These are phyloP conservation scores for Hymenoscyphus occultus DNA, from an alignment of 2,329 filamentous ascomycete genomes.

Conservation along the genomic window DNA sequence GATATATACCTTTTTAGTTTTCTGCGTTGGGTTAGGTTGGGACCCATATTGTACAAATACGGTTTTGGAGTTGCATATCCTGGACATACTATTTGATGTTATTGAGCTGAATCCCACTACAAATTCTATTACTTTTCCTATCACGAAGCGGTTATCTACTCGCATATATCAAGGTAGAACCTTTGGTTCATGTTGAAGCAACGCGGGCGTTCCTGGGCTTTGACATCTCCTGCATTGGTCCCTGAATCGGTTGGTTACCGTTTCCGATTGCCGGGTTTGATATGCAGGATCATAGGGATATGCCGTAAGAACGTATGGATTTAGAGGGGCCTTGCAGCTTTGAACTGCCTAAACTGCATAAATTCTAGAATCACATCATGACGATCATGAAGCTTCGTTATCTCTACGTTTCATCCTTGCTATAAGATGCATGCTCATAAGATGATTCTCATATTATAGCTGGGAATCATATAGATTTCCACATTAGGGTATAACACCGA, in stretches of 20 bases:
- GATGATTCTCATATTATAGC: neutral
- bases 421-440: neutral
- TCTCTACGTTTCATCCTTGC: neutral
- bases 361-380: neutral
- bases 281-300: constrained; percentile 1
- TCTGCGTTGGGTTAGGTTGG: neutral
- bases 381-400: neutral
- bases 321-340: neutral
- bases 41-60: neutral
- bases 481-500: neutral
- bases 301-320: neutral
- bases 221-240: neutral
- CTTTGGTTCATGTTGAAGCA: neutral
- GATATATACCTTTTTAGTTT: constrained; percentile 3
- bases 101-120: neutral
- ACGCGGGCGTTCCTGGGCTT: neutral
- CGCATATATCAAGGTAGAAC: neutral
- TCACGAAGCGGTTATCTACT: neutral
- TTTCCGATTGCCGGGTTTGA: constrained; percentile 4
- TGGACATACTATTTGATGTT: neutral
- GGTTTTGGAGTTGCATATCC: neutral
- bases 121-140: neutral
- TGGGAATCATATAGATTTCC: neutral
- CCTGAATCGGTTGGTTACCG: neutral
- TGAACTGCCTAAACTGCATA: neutral